These are phyloP conservation scores for Ogataea allantospora DNA, from an alignment of 805 yeast species.

Conservation along the genomic window DNA sequence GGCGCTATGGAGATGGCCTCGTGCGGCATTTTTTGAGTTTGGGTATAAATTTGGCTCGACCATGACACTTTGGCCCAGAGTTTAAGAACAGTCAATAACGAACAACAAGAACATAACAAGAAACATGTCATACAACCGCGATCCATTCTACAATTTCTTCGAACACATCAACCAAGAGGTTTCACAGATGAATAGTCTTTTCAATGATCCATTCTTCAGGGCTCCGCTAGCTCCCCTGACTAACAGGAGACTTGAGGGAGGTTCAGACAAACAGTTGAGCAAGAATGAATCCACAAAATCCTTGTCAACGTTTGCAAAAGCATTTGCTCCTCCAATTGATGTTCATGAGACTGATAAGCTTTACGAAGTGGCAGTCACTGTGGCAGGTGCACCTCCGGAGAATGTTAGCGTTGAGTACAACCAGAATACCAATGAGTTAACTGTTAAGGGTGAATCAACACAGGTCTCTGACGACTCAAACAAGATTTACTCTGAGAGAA, in stretches of 20 bases:
- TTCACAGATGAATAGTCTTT: constrained; percentile 35
- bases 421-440: constrained; percentile 41
- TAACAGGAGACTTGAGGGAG: constrained; percentile 6
- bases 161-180: constrained; percentile 44
- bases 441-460: constrained; percentile 44
- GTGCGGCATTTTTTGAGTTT: constrained; percentile 2
- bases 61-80: too few species aligned
- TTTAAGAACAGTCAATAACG: too few species aligned
- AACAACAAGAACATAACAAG: too few species aligned
- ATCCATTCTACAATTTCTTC: constrained; percentile 45
- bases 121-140: constrained; percentile 22
- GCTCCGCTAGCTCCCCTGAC: constrained; percentile 5
- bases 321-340: constrained; percentile 43
- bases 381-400: constrained; percentile 49
- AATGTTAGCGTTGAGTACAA: constrained; percentile 46
- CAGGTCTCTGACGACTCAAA: constrained; percentile 11
- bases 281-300: constrained; percentile 14
- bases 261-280: constrained; percentile 6
- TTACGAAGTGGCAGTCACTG: constrained; percentile 42
- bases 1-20: background rate
- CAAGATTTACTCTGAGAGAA: constrained; percentile 24
- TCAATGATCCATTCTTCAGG: constrained; percentile 31
- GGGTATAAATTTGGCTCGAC: constrained; percentile 1
- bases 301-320: constrained; percentile 24
- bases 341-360: constrained; percentile 42